phyloP scores from a whole-genome alignment of 345 rosid species.

The Rubroshorea leprosula region DNA sequence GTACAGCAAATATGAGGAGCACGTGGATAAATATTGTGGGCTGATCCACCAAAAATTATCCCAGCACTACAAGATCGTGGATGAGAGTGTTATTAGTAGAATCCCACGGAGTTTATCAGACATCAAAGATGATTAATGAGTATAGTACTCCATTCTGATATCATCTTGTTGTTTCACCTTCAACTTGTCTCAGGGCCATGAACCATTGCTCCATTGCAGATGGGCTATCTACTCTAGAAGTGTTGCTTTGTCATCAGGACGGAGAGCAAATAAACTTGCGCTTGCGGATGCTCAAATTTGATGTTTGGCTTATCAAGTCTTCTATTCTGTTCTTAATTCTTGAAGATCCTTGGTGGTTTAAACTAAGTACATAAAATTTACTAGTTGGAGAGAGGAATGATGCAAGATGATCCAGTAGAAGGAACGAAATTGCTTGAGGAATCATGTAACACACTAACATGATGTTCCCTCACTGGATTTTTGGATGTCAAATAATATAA shows the following conservation, averaged over 20 bases:
- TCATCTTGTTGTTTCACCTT: not conserved
- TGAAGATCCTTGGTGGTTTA: not conserved
- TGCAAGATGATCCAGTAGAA: too few species aligned
- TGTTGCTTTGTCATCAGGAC: not conserved
- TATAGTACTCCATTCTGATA: too few species aligned
- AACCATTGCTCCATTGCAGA: too few species aligned
- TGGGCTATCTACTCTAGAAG: too few species aligned
- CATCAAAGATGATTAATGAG: not conserved
- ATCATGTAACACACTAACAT: too few species aligned
- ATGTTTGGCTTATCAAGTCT: not conserved
- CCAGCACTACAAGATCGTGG: constrained; percentile 71
- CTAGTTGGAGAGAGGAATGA: not conserved
- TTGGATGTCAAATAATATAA: too few species aligned
- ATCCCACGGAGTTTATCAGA: constrained; percentile 41
- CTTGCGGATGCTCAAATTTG: too few species aligned
- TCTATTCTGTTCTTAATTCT: not conserved
- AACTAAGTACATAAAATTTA: too few species aligned
- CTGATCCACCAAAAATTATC: constrained; percentile 55
- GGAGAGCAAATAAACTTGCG: too few species aligned
- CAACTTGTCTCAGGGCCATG: too few species aligned
- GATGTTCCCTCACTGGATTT: too few species aligned
- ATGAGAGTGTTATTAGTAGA: constrained; percentile 66
- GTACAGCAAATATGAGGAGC: constrained; percentile 63
- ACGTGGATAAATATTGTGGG: constrained; percentile 65
- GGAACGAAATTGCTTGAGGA: too few species aligned